phyloP scores from a whole-genome alignment of 176 grass and related monocot genomes.

The Dactylis glomerata region DNA sequence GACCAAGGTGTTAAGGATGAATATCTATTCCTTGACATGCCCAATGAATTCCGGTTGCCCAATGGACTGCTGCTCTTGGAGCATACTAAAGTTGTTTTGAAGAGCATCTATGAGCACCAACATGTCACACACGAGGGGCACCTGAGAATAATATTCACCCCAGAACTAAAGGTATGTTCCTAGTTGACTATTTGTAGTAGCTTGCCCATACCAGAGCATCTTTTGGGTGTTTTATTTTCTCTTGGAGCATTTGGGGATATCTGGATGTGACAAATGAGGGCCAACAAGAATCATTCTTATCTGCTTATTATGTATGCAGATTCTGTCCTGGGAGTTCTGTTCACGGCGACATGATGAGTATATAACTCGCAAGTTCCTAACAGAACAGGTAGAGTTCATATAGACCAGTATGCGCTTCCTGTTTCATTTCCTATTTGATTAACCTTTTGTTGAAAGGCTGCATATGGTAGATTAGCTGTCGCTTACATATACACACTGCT shows the following conservation, averaged over 20 bases:
- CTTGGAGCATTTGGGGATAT: constrained; percentile 27
- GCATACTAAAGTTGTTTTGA: constrained; percentile 85
- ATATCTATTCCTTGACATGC: constrained; percentile 76
- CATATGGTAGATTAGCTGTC: not conserved
- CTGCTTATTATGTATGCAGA: constrained; percentile 46
- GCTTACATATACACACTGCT: not conserved
- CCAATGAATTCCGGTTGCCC: constrained; percentile 71
- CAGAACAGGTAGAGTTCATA: constrained; percentile 68
- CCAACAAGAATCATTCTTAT: constrained; percentile 39
- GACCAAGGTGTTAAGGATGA: constrained; percentile 91
- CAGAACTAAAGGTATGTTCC: constrained; percentile 76
- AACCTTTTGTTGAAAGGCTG: not conserved
- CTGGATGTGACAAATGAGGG: constrained; percentile 44
- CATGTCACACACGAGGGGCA: constrained; percentile 85
- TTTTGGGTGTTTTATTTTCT: not conserved
- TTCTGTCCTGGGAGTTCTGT: constrained; percentile 98
- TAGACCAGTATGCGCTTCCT: not conserved
- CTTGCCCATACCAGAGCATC: not conserved
- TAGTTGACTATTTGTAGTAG: constrained; percentile 18
- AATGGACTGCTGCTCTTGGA: constrained; percentile 84
- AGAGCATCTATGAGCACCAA: constrained; percentile 91
- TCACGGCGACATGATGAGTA: constrained; percentile 80
- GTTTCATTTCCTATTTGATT: not conserved
- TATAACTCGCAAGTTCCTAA: constrained; percentile 71
- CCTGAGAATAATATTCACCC: constrained; percentile 91